Base-by-base conservation (phyloP, 352 stramenopile genomes). In the Phytophthora foliorum region DNA sequence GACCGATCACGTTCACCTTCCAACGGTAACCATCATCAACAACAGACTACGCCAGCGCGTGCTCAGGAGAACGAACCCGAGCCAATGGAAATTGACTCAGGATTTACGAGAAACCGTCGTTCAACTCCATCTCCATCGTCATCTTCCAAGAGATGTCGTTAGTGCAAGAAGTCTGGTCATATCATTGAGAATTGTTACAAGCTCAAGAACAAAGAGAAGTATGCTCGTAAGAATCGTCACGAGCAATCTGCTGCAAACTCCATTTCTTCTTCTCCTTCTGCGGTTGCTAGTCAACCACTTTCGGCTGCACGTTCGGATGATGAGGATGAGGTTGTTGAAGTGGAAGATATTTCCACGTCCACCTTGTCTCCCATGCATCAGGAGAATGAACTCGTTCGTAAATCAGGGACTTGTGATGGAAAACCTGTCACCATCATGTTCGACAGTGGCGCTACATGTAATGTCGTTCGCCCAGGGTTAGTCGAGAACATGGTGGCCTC, bases 361-460 rank as follows among this genome's bases (percentile, higher is more conserved):
- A 16, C 32, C 8, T 38, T 38, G 32, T 38, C 19, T 32, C 21
- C 49, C 13, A 19, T 48, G 22, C 52, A 38, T 45, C 34, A 31
- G 8, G 46, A 57, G 22, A 63, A 62, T 21, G 41, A 72, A 45
- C 24, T 72, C 11, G 48, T 72, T 56, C 46, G 55, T 39, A 66
- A 51, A 29, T 25, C 41, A 34, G 53, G 53, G n/a, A n/a, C n/a
- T n/a, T n/a, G n/a, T n/a, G n/a, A n/a, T n/a, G n/a, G 17, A 7
- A 61, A 61, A 61, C 45, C 22, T 44, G 55, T 62, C 46, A 21
- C 34, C 11, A 61, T 72, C 21, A 62, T 72, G 63, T 51, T 72
- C 39, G 49, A 72, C 55, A 66, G 25, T 39, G 56, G 39, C 41
- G 29, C 63, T 21, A 66, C 54, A 31, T 57, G 49, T 49, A 66